Evolutionary conservation across 306 rosid genomes (phyloP), one percentile per base, ranked within the genome.

Genomic region (Arachis hypogaea): DNA sequence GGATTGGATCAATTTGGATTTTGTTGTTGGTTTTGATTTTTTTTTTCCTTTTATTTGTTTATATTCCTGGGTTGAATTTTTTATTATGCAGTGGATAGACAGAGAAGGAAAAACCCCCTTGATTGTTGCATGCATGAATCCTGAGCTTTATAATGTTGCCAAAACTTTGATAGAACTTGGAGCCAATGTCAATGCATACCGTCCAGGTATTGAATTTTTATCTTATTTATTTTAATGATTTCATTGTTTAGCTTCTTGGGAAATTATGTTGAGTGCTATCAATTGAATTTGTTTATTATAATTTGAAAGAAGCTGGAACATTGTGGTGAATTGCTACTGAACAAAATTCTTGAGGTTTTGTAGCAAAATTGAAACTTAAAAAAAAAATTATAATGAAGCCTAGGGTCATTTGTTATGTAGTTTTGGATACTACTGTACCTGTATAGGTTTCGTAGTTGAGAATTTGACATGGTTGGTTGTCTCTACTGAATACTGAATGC

Each of bases 91-190:
- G 99, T 92, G 93, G 92, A 63, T 72, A 62, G 97, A 95, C 52
- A 87, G 68, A 82, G 98, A 95, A 28, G 90, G 79, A 33, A 87
- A 92, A 72, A 95, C 98, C 43, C 88, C 99, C 16, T 87, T 95
- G 84, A 95, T 92, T 44, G 87, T 85, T 75, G 98, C 98, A 47
- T 90, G 97, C 75, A 85, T 88, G 93, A 92, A 85, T 14, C 88
- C 86, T 9, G 93, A 88, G 79, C 89, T 84, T 43, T 73, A 69
- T 61, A 80, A 80, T 74, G 96, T 90, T 29, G 89, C 96, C 0
- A 90, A 83, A 78, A 85, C 86, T 74, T 79, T 95, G 92, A 83
- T 95, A 66, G 92, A 88, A 74, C 97, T 95, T 71, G 98, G 98
- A 18, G 98, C 99, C 78, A 90, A 95, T 73, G 83, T 95, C 75